Base-by-base conservation (phyloP, 139 green algal species). In the Closterium sp. region DNA sequence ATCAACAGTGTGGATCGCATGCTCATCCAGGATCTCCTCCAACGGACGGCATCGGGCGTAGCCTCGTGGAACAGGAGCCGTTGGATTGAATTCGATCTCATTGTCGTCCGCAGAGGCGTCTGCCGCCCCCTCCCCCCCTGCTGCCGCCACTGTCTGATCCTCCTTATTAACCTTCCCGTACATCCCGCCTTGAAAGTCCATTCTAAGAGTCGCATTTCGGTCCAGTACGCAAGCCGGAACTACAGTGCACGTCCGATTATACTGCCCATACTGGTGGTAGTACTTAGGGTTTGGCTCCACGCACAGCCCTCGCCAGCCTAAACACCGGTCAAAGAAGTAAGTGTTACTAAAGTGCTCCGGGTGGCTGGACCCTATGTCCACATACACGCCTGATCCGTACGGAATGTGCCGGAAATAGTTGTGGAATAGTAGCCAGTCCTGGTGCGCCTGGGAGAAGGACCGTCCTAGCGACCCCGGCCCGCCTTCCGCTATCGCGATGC, bases 361-460 rank as follows among this genome's bases (percentile, higher is more conserved):
- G 9, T 86, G 83, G 28, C 30, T 86, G 9, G 30, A 34, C 25
- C 83, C 83, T 32, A 86, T 32, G 83, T 86, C 83, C 21, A 86
- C 30, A 33, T 86, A 86, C 83, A 33, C n/a, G 30, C 83, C 83
- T 28, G 83, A 76, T 21, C 83, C 83, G 30, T 86, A 86, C 30
- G 83, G 83, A 86, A 86, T 33, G 5, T 86, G 83, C 16, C 30
- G 30, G n/a, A 86, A 86, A 19, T 34, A 86, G 83, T 86, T 32
- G 83, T 86, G 83, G 6, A 86, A 86, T 34, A 86, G n/a, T 33
- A 86, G 83, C 83, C 83, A 86, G 83, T 86, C 83, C 83, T 86
- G 83, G 25, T 4, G 21, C 83, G 83, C 83, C 83, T 86, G 83
- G 30, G 83, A 32, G 9, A 86, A 86, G 2, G 83, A 86, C 30